Conservation (phyloP, 2,329 filamentous ascomycete species). For the Penicillium sp. region DNA sequence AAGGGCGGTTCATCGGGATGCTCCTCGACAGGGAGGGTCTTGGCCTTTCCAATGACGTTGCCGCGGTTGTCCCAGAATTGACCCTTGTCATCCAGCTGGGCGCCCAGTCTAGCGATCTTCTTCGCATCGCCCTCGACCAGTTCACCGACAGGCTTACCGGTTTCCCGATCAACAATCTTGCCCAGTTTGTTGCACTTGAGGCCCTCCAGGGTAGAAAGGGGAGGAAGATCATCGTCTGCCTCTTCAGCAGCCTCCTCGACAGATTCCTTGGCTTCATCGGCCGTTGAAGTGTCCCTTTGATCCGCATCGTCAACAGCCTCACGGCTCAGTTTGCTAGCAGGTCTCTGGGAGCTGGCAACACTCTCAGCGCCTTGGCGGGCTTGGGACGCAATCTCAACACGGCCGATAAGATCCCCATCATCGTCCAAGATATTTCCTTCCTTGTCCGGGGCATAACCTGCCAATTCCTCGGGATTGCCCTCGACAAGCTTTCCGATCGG, state of each 20-base stretch:
- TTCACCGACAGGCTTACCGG: constrained; percentile 48
- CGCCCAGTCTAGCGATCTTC: constrained; percentile 44
- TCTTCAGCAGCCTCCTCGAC: too few relatives aligned
- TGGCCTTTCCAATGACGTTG: constrained; percentile 54
- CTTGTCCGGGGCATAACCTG: constrained; percentile 12
- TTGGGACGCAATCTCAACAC: too few relatives aligned
- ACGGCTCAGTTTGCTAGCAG: too few relatives aligned
- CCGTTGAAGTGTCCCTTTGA: too few relatives aligned
- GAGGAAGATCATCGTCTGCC: too few relatives aligned
- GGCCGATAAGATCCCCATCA: too few relatives aligned
- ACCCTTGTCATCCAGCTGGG: constrained; percentile 48
- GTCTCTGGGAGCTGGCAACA: too few relatives aligned
- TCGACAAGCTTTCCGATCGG: constrained; percentile 33
- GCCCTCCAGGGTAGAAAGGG: too few relatives aligned
- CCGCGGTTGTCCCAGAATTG: constrained; percentile 57
- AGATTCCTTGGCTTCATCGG: too few relatives aligned
- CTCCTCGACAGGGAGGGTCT: constrained; percentile 36
- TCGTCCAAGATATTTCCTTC: too few relatives aligned
- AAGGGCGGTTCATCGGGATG: constrained; percentile 34
- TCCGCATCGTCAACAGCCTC: too few relatives aligned
- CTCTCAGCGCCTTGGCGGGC: too few relatives aligned
- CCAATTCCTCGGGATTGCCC: constrained; percentile 20
- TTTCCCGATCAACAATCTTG: constrained; percentile 34
- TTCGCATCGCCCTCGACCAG: constrained; percentile 55
- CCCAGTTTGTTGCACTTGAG: constrained; percentile 37